Conservation (phyloP, 192 early-diverging fungal species). For the Coemansia sp. region DNA sequence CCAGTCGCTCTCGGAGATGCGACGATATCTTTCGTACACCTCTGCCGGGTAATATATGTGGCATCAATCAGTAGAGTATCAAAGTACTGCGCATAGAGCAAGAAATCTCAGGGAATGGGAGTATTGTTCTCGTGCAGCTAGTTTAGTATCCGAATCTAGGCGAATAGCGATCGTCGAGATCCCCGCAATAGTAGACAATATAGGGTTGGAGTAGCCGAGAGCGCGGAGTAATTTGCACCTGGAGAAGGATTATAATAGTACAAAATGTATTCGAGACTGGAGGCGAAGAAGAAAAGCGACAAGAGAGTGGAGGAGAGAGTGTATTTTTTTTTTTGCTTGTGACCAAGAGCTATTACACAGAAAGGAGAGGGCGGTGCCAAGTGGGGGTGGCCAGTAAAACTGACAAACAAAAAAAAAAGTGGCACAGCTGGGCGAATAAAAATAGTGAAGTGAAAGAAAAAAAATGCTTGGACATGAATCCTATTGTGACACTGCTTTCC, state of each 20-base stretch:
- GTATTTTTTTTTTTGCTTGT: too few relatives aligned
- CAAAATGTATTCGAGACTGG: neutral
- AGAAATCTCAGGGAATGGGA: neutral
- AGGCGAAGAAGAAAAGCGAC: neutral
- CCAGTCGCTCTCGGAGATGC: slow-evolving; percentile 28
- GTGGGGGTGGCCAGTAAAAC: neutral
- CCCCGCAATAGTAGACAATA: neutral
- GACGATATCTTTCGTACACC: slow-evolving; percentile 42
- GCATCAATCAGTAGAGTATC: neutral
- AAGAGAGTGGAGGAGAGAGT: slow-evolving; percentile 1
- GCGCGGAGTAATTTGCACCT: neutral
- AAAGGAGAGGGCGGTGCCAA: neutral
- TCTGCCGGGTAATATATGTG: slow-evolving; percentile 18
- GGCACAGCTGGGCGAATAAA: neutral
- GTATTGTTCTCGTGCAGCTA: neutral
- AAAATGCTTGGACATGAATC: slow-evolving; percentile 1
- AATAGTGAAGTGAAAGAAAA: neutral
- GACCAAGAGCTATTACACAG: neutral
- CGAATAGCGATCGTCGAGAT: neutral
- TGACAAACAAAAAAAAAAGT: neutral
- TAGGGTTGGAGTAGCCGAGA: neutral
- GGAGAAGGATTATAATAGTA: neutral
- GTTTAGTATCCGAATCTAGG: neutral
- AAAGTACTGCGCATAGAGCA: neutral
- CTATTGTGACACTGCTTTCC: neutral